A percentile compares a stretch with the other conserved stretches of the same genome.
Evolutionary conservation across 1,284 basidiomycete genomes (phyloP).

Genomic region (Leccinum variabile): DNA sequence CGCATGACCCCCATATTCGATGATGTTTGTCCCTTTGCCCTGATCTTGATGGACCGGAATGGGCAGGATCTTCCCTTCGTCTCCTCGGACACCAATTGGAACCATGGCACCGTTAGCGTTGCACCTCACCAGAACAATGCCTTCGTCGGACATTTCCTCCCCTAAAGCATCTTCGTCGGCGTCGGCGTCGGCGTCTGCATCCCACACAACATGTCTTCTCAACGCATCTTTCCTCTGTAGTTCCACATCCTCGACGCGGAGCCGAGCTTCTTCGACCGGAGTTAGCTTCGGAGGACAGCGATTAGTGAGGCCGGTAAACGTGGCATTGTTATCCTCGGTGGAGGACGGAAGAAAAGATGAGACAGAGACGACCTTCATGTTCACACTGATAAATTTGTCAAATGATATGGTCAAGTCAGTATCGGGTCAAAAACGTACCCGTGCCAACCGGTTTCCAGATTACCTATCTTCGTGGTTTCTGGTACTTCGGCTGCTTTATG

Average conservation of each 20-base stretch:
- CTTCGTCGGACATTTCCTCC: conserved; percentile 49
- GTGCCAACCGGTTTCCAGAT: conserved; percentile 68
- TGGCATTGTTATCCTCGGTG: conserved; percentile 55
- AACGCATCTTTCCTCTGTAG: conserved; percentile 50
- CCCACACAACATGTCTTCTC: conserved; percentile 48
- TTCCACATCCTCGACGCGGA: conserved; percentile 54
- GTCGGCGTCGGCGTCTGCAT: conserved; percentile 51
- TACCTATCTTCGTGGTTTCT: conserved; percentile 67
- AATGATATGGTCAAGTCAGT: not conserved
- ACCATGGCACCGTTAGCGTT: conserved; percentile 22
- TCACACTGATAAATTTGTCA: conserved; percentile 48
- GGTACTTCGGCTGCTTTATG: conserved; percentile 67
- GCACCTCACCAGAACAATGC: conserved; percentile 37
- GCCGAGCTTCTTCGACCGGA: conserved; percentile 53
- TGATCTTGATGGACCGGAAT: conserved; percentile 30
- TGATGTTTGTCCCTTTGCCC: conserved; percentile 32
- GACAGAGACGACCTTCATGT: conserved; percentile 68
- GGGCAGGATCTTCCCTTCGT: conserved; percentile 44
- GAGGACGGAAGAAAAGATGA: conserved; percentile 68
- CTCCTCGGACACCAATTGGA: conserved; percentile 51
- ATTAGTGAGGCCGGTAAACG: conserved; percentile 53
- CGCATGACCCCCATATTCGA: conserved; percentile 50
- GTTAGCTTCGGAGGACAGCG: conserved; percentile 44
- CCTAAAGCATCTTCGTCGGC: conserved; percentile 48
- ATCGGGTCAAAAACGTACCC: conserved; percentile 43